Evolutionary conservation across 352 stramenopile species (phyloP).

Genomic region (Phytopythium litorale): DNA sequence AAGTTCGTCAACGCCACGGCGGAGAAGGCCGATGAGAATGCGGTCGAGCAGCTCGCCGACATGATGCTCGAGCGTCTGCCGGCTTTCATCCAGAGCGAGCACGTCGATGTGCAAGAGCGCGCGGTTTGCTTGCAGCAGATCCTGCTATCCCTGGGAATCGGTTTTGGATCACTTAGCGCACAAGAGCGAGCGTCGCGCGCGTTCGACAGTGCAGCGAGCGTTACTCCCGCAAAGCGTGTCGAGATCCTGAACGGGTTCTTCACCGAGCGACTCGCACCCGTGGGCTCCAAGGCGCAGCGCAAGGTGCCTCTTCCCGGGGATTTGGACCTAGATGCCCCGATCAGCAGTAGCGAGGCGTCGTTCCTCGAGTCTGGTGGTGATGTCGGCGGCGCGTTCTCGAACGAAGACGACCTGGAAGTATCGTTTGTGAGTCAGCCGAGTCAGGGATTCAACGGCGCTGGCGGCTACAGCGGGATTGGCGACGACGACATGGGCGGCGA

Average conservation of each 20-base stretch:
- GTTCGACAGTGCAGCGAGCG: constrained; percentile 50
- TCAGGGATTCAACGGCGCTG: constrained; percentile 17
- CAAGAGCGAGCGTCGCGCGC: constrained; percentile 64
- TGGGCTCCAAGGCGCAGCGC: constrained; percentile 89
- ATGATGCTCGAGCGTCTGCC: constrained; percentile 84
- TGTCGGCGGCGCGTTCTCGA: constrained; percentile 44
- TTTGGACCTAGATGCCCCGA: constrained; percentile 57
- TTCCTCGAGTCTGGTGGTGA: constrained; percentile 78
- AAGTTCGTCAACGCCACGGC: constrained; percentile 85
- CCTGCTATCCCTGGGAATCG: constrained; percentile 55
- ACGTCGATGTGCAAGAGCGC: constrained; percentile 95
- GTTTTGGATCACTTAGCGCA: constrained; percentile 43
- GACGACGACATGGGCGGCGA: constrained; percentile 33
- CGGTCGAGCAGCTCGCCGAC: constrained; percentile 82
- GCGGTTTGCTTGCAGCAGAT: constrained; percentile 85
- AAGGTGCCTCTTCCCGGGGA: constrained; percentile 89
- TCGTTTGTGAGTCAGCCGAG: constrained; percentile 65
- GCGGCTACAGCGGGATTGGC: constrained; percentile 29
- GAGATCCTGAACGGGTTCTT: constrained; percentile 76
- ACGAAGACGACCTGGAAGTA: constrained; percentile 77
- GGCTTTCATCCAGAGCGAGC: constrained; percentile 87
- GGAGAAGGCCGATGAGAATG: constrained; percentile 62
- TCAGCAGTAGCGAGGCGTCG: constrained; percentile 53
- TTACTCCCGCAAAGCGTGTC: constrained; percentile 42
- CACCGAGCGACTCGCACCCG: constrained; percentile 76